A percentile compares a stretch with the other conserved stretches of the same genome.
phyloP scores from a whole-genome alignment of 2,329 filamentous ascomycete genomes.

The Coniochaeta sp. region DNA sequence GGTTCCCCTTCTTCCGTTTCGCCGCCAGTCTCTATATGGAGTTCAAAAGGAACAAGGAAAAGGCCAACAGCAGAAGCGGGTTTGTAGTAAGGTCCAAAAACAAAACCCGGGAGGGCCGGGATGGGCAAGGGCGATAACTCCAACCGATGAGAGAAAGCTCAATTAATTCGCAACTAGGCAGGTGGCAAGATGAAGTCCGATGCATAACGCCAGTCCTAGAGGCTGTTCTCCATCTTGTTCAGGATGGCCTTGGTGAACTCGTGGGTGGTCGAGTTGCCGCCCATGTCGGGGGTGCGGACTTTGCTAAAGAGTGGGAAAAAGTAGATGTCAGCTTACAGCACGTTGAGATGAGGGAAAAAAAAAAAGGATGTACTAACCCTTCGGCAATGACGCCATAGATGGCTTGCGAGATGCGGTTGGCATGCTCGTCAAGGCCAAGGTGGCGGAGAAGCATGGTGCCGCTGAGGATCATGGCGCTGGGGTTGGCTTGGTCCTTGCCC shows the following conservation, averaged over 20 bases:
- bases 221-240: constrained; percentile 76
- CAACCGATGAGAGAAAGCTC: not conserved
- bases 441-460: constrained; percentile 97
- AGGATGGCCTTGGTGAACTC: constrained; percentile 93
- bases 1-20: not conserved
- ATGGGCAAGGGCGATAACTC: not conserved
- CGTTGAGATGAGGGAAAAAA: not conserved
- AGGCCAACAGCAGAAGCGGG: not conserved
- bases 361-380: constrained; percentile 55
- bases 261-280: constrained; percentile 80
- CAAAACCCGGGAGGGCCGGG: not conserved
- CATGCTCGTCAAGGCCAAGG: constrained; percentile 94
- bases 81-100: not conserved
- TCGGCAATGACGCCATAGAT: constrained; percentile 74
- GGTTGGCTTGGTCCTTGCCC: constrained; percentile 99
- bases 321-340: constrained; percentile 31
- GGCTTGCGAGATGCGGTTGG: constrained; percentile 93
- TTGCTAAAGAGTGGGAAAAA: constrained; percentile 46
- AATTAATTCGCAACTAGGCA: not conserved
- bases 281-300: constrained; percentile 91
- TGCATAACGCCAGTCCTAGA: constrained; percentile 9
- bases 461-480: constrained; percentile 88
- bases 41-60: not conserved
- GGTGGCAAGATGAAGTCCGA: not conserved
- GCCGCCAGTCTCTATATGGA: not conserved